phyloP scores from a whole-genome alignment of 148 eudicot species.

The Suaeda aralocaspica region DNA sequence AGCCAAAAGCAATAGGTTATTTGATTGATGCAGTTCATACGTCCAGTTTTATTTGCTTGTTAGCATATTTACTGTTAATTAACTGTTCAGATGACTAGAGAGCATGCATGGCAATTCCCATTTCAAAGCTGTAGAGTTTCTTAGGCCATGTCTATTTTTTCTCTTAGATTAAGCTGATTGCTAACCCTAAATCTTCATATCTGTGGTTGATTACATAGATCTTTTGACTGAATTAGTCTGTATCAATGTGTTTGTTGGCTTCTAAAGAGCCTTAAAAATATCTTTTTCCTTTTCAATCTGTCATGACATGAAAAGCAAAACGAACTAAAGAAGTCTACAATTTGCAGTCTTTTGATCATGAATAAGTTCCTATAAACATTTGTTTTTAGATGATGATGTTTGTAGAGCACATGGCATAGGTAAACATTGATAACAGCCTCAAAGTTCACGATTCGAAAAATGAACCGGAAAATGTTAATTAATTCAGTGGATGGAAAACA shows the following conservation, averaged over 20 bases:
- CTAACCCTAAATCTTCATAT: neutral
- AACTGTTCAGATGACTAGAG: neutral
- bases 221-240: neutral
- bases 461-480: neutral
- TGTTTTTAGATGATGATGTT: neutral
- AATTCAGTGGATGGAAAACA: no score
- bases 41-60: neutral
- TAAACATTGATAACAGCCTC: neutral
- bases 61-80: neutral
- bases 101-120: neutral
- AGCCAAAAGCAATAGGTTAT: conserved; percentile 13
- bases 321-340: neutral
- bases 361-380: neutral
- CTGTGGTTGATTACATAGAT: neutral
- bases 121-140: no score
- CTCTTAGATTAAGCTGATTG: neutral
- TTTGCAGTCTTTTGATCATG: neutral
- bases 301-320: neutral
- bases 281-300: neutral
- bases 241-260: neutral
- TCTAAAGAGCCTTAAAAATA: neutral
- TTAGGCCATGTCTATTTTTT: neutral
- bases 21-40: neutral
- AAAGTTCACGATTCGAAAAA: neutral
- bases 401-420: neutral